Evolutionary conservation across 164 flowering plant species (phyloP).

Genomic region (Litsea cubeba): DNA sequence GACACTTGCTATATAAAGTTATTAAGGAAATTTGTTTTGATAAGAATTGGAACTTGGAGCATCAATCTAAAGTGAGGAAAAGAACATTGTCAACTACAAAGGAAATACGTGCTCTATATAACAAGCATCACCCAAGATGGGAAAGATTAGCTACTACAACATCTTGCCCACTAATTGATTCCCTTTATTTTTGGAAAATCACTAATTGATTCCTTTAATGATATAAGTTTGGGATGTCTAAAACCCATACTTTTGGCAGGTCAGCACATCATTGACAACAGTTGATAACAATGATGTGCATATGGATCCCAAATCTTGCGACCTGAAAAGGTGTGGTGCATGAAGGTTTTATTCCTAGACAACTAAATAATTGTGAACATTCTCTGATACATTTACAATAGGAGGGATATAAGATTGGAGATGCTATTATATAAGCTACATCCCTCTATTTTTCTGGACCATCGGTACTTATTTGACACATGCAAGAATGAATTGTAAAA

Average conservation of each 20-base stretch:
- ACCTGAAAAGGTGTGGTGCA: background rate
- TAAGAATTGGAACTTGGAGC: background rate
- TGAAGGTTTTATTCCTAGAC: background rate
- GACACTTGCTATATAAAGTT: background rate
- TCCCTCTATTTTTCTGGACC: background rate
- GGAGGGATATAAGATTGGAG: background rate
- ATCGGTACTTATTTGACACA: background rate
- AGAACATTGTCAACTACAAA: background rate
- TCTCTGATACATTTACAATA: background rate
- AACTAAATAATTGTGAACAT: background rate
- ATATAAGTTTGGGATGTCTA: background rate
- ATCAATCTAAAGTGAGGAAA: background rate
- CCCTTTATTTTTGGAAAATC: background rate
- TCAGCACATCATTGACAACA: background rate
- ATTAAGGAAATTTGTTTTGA: background rate
- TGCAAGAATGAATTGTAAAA: constrained; percentile 1
- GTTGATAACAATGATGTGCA: background rate
- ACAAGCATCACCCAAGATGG: background rate
- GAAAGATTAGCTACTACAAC: background rate
- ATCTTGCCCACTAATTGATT: background rate
- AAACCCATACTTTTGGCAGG: background rate
- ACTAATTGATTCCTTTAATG: background rate
- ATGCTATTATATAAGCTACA: background rate
- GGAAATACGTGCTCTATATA: background rate
- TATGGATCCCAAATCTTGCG: background rate